Percentiles rank a stretch among this genome's conserved stretches.
phyloP scores from a whole-genome alignment of 2,329 filamentous ascomycete genomes.

The Ophiosphaerella herpotricha region DNA sequence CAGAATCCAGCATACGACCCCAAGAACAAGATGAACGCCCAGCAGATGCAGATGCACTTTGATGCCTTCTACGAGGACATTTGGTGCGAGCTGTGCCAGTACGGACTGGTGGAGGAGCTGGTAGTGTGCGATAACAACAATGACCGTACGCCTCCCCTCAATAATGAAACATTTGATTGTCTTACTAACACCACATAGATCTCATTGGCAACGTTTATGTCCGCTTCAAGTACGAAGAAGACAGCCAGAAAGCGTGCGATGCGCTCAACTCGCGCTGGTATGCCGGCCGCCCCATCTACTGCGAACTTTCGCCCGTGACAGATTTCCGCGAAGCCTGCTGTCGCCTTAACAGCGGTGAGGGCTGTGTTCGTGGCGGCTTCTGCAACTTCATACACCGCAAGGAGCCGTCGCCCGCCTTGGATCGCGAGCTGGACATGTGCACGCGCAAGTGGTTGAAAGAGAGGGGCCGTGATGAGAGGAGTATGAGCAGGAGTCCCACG shows the following conservation, averaged over 20 bases:
- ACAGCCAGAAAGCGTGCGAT: slow-evolving; percentile 90
- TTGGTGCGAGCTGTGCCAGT: slow-evolving; percentile 99
- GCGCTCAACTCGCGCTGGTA: slow-evolving; percentile 95
- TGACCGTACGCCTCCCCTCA: slow-evolving; percentile 68
- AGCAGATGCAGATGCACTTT: slow-evolving; percentile 98
- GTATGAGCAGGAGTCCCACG: slow-evolving; percentile 79
- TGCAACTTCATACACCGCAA: slow-evolving; percentile 99
- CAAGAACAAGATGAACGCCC: slow-evolving; percentile 94
- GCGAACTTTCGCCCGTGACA: slow-evolving; percentile 93
- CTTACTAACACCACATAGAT: slow-evolving; percentile 57
- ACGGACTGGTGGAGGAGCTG: slow-evolving; percentile 94
- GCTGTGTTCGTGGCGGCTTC: slow-evolving; percentile 93
- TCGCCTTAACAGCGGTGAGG: slow-evolving; percentile 89
- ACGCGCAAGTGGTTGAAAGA: slow-evolving; percentile 97
- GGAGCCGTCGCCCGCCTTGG: slow-evolving; percentile 86
- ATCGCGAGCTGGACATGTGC: slow-evolving; percentile 80
- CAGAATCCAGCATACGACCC: slow-evolving; percentile 98
- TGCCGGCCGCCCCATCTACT: slow-evolving; percentile 95
- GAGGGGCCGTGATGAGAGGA: slow-evolving; percentile 82
- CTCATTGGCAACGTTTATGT: slow-evolving; percentile 99
- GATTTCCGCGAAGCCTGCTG: slow-evolving; percentile 99
- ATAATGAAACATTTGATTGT: neutral
- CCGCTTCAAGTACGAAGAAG: slow-evolving; percentile 99
- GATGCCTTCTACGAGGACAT: slow-evolving; percentile 99
- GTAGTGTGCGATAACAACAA: slow-evolving; percentile 99